Conservation (phyloP, 2,329 filamentous ascomycete genomes). For the Zasmidium cellare region DNA sequence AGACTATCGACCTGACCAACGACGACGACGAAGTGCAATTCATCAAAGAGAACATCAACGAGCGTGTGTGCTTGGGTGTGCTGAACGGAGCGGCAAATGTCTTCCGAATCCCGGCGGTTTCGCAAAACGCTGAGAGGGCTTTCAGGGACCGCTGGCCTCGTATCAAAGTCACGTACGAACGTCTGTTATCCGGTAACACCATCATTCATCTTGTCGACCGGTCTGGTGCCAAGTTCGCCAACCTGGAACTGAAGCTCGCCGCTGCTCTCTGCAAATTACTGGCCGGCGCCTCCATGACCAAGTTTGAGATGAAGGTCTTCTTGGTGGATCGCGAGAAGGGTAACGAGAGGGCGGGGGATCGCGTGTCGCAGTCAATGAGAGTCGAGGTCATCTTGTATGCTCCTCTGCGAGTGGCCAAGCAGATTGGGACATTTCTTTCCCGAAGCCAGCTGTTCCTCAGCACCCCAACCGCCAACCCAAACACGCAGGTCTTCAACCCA, state of each 20-base stretch:
- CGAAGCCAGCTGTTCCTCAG: slow-evolving; percentile 67
- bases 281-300: slow-evolving; percentile 59
- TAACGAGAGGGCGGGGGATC: slow-evolving; percentile 64
- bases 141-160: slow-evolving; percentile 58
- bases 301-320: slow-evolving; percentile 70
- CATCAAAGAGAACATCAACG: slow-evolving; percentile 12
- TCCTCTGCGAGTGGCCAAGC: slow-evolving; percentile 62
- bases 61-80: slow-evolving; percentile 31
- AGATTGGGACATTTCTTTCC: slow-evolving; percentile 68
- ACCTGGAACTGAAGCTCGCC: slow-evolving; percentile 68
- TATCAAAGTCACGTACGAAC: slow-evolving; percentile 70
- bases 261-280: slow-evolving; percentile 70
- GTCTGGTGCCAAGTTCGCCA: slow-evolving; percentile 70
- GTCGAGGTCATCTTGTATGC: slow-evolving; percentile 80
- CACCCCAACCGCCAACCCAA: slow-evolving; percentile 65
- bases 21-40: slow-evolving; percentile 38
- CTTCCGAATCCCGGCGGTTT: slow-evolving; percentile 22
- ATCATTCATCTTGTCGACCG: slow-evolving; percentile 72
- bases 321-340: slow-evolving; percentile 65
- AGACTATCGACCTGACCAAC: slow-evolving; percentile 52
- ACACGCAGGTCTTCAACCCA: slow-evolving; percentile 74
- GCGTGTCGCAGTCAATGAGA: slow-evolving; percentile 61
- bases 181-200: slow-evolving; percentile 49
- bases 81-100: slow-evolving; percentile 24
- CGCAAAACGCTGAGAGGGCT: slow-evolving; percentile 9